Evolutionary conservation across 805 yeast genomes (phyloP).

Genomic region (Peterozyma xylosa): DNA sequence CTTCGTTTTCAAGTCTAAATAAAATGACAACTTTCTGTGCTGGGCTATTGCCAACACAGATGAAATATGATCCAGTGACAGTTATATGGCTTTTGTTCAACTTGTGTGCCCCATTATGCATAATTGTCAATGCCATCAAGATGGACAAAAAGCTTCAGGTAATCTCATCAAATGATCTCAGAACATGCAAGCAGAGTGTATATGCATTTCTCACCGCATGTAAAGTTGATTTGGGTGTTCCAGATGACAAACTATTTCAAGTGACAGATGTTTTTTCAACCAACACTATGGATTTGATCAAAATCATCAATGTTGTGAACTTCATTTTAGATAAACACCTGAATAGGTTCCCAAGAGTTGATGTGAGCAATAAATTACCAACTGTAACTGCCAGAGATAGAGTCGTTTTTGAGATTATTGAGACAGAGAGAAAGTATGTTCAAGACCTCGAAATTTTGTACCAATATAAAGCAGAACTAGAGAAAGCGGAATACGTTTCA

Average conservation of each 20-base stretch:
- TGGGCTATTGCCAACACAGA: conserved; percentile 69
- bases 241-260: conserved; percentile 80
- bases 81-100: conserved; percentile 84
- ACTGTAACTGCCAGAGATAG: conserved; percentile 58
- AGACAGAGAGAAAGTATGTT: conserved; percentile 89
- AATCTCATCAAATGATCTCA: conserved; percentile 71
- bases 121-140: conserved; percentile 66
- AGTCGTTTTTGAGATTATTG: conserved; percentile 77
- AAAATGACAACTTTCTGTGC: conserved; percentile 59
- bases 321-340: conserved; percentile 47
- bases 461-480: conserved; percentile 60
- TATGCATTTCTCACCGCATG: conserved; percentile 88
- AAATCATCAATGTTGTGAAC: conserved; percentile 66
- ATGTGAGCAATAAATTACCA: conserved; percentile 16
- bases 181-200: conserved; percentile 80
- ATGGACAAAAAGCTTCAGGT: conserved; percentile 46
- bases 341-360: conserved; percentile 21
- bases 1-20: neutral
- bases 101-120: conserved; percentile 88
- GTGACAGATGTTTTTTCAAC: conserved; percentile 85
- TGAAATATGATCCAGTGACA: conserved; percentile 85
- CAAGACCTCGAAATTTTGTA: conserved; percentile 77
- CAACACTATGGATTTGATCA: conserved; percentile 67
- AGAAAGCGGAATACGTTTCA: conserved; percentile 57
- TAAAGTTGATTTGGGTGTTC: conserved; percentile 62